Evolutionary conservation across 1,284 basidiomycete species (phyloP), one percentile per base, ranked within the genome.

Genomic region (Fistulinella cinereoalba): DNA sequence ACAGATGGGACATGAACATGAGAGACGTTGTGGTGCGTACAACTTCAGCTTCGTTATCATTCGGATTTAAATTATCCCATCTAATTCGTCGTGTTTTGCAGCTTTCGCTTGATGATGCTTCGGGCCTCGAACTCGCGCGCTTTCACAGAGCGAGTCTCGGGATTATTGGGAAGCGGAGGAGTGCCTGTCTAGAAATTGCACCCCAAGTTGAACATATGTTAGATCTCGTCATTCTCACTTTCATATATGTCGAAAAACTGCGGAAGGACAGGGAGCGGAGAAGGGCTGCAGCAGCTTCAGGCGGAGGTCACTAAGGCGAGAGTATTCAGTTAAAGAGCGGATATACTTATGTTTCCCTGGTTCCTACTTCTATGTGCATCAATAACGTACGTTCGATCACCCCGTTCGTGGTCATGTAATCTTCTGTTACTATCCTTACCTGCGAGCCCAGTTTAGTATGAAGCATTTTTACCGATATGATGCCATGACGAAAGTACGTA

Each of bases 161-260:
- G 15, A 55, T 64, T 13, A 54, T 58, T 15, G 58, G 58, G 31
- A 54, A 48, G 32, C 47, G 50, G 11, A 55, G 52, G 23, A 56
- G 44, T n/a, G 50, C 69, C 0, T 58, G 34, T 37, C 58, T 74
- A 8, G 68, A 73, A 34, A 65, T 73, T 6, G 58, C 55, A 32
- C 60, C 62, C 4, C 47, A 57, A 12, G 67, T 59, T 11, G 67
- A 67, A 47, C 58, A 62, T 19, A 72, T 73, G 50, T 21, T 70
- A 15, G 61, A 72, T 29, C 49, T 62, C 11, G 55, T 74, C 27
- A 31, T 72, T n/a, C 51, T 73, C 18, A 73, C 70, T 6, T 74
- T 72, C 40, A 57, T 71, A 29, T 72, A 67, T 22, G 53, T 69
- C 19, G 67, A 71, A 41, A 67, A 67, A 37, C 29, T 66, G 16